Evolutionary conservation across 2,329 filamentous ascomycete genomes (phyloP).

Genomic region (Exophiala alcalophila): DNA sequence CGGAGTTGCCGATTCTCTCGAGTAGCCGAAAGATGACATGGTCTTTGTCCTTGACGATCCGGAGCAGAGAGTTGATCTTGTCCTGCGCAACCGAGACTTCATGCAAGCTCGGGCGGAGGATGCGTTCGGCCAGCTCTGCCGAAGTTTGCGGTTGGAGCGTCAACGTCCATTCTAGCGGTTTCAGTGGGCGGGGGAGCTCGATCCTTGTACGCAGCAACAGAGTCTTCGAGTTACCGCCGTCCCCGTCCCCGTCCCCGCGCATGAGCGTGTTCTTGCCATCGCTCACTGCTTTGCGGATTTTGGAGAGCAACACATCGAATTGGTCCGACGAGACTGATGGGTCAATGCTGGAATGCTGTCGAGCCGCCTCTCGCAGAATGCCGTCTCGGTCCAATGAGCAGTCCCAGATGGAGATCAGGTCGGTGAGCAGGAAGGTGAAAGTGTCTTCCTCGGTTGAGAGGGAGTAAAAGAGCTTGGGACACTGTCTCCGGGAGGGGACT

Average conservation of each 20-base stretch:
- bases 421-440: conserved; percentile 56
- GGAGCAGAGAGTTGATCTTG: conserved; percentile 49
- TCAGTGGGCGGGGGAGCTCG: conserved; percentile 53
- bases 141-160: conserved; percentile 43
- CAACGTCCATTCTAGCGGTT: conserved; percentile 53
- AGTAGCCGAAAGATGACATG: conserved; percentile 56
- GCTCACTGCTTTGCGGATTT: conserved; percentile 50
- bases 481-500: conserved; percentile 27
- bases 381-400: conserved; percentile 47
- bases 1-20: conserved; percentile 56
- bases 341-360: conserved; percentile 56
- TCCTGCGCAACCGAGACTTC: conserved; percentile 48
- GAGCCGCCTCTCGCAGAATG: conserved; percentile 50
- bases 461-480: conserved; percentile 41
- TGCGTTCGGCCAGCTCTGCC: conserved; percentile 45
- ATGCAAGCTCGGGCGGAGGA: conserved; percentile 54
- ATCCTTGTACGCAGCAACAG: conserved; percentile 49
- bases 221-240: conserved; percentile 35
- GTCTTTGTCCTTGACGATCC: conserved; percentile 56
- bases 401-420: conserved; percentile 58
- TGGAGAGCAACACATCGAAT: conserved; percentile 54
- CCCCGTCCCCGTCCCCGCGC: conserved; percentile 28
- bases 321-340: conserved; percentile 57
- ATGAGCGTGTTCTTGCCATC: conserved; percentile 30
- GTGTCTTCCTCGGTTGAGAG: conserved; percentile 36